Evolutionary conservation across 352 stramenopile genomes (phyloP).

Genomic region (Blastocystis sp.): DNA sequence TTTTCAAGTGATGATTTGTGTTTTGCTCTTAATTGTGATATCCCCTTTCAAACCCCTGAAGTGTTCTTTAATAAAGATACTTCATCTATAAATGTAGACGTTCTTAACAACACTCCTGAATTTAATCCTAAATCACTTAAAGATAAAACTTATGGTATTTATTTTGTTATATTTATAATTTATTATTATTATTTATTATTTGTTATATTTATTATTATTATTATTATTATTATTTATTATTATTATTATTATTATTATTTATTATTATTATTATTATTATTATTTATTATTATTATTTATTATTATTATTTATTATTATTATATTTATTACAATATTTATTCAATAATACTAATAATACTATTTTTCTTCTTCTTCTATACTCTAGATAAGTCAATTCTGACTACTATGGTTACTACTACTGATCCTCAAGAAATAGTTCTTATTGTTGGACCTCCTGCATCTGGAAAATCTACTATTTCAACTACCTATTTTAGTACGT

Average conservation of each 20-base stretch:
- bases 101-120: not conserved
- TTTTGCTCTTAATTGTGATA: slow-evolving; percentile 59
- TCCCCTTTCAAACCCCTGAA: slow-evolving; percentile 61
- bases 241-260: too few species aligned
- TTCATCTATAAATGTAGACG: slow-evolving; percentile 12
- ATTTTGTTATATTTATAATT: too few species aligned
- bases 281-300: too few species aligned
- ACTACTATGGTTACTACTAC: not conserved
- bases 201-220: too few species aligned
- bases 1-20: slow-evolving; percentile 54
- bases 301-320: too few species aligned
- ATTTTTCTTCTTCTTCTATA: slow-evolving; percentile 30
- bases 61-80: slow-evolving; percentile 56
- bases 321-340: too few species aligned
- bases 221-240: too few species aligned
- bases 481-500: slow-evolving; percentile 55
- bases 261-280: too few species aligned
- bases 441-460: slow-evolving; percentile 43
- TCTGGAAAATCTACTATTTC: slow-evolving; percentile 53
- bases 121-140: slow-evolving; percentile 49
- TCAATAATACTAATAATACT: slow-evolving; percentile 57
- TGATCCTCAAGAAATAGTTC: slow-evolving; percentile 39
- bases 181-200: too few species aligned
- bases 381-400: not conserved
- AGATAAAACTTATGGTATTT: slow-evolving; percentile 45